Base-by-base conservation (phyloP, 2,329 filamentous ascomycete genomes). In the Xylariomycetidae sp. region DNA sequence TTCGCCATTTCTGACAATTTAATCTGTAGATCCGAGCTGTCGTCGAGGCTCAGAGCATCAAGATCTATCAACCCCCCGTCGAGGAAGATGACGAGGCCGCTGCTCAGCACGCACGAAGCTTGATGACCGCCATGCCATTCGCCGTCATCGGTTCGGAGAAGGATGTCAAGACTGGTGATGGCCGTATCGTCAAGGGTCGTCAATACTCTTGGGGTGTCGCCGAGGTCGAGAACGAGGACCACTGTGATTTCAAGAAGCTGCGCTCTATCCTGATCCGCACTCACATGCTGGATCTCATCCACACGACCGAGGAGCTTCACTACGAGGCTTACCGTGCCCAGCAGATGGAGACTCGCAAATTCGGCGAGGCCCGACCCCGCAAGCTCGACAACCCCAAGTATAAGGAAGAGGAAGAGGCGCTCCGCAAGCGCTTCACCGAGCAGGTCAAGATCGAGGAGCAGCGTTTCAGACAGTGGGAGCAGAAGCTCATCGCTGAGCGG, bases 381-480 rank as follows among this genome's bases (percentile, higher is more conserved):
- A 98, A 98, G 80, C 76, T 98, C 54, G 92, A 98, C 72, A 98
- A 98, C 76, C 92, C 92, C 70, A 98, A 98, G 76, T 98, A 97
- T 80, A 98, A 98, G 80, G 92, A 98, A 66, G 92, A 98, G 69
- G 92, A 98, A 63, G 92, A 98, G 76, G 86, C 87, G 43, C 81
- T 98, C 48, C 83, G 92, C 69, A 98, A 98, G 82, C 82, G 94
- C 53, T 98, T 98, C 71, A 98, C 92, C 52, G 92, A 98, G 73
- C 92, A 98, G 67, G 92, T 98, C 74, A 98, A 98, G 86, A 86
- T 98, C 58, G 94, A 98, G 74, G 92, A 98, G 72, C 88, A 95
- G 72, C 82, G 92, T 49, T 98, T 98, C 82, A 82, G 94, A 67
- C 85, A 94, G 70, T 98, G 92, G 92, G 92, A 98, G 73, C 92